Percentiles rank a stretch among this genome's conserved stretches.
phyloP scores from a whole-genome alignment of 371 early-diverging fungal species.

The Mortierella sp. region DNA sequence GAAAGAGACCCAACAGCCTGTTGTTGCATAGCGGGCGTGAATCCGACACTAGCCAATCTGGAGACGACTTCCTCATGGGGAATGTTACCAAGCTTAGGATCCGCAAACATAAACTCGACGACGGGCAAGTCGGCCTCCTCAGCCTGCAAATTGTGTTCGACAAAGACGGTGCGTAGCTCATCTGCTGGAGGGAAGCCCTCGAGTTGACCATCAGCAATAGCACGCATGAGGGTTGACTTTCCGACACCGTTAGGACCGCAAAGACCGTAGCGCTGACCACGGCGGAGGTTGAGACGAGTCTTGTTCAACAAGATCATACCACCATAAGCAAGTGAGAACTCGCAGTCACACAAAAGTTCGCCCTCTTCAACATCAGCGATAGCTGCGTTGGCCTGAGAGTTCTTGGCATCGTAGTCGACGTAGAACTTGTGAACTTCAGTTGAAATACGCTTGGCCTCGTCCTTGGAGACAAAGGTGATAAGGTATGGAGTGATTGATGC shows the following conservation, averaged over 20 bases:
- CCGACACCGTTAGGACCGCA: constrained; percentile 93
- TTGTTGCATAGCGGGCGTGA: constrained; percentile 38
- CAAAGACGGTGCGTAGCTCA: constrained; percentile 80
- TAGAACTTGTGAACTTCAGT: constrained; percentile 58
- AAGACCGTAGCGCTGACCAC: constrained; percentile 88
- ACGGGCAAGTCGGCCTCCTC: constrained; percentile 74
- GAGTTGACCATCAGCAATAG: constrained; percentile 83
- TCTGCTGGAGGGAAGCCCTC: constrained; percentile 87
- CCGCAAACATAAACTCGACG: constrained; percentile 50
- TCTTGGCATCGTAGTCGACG: constrained; percentile 61
- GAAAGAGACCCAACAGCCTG: constrained; percentile 48
- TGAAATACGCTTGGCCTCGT: constrained; percentile 54
- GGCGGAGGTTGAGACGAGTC: constrained; percentile 80
- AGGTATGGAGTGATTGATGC: constrained; percentile 68
- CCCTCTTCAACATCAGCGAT: constrained; percentile 78
- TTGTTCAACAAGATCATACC: constrained; percentile 86
- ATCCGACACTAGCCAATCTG: constrained; percentile 37
- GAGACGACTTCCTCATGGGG: constrained; percentile 38
- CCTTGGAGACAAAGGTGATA: constrained; percentile 65
- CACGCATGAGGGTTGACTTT: constrained; percentile 91
- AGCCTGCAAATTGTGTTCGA: constrained; percentile 86
- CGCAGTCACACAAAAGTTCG: constrained; percentile 85
- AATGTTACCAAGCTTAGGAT: constrained; percentile 35
- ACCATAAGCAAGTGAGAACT: constrained; percentile 88
- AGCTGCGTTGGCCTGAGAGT: constrained; percentile 62